These are phyloP conservation scores for Colletotrichum kahawae DNA, from an alignment of 2,329 filamentous ascomycete genomes.

Conservation along the genomic window DNA sequence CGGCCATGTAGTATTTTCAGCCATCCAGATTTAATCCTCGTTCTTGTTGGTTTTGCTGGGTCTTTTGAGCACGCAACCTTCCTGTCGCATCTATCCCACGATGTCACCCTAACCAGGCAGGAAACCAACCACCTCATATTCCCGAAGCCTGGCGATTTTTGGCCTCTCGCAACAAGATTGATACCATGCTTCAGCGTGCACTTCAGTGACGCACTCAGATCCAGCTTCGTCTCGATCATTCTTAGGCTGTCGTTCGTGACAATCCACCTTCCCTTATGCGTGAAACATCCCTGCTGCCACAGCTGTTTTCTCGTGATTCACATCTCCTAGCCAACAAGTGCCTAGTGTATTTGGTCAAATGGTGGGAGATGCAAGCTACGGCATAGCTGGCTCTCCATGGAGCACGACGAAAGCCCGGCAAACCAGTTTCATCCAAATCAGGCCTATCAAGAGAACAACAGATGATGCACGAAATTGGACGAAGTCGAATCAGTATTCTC, in stretches of 20 bases:
- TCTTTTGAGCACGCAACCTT: not conserved
- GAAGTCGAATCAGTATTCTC: not conserved
- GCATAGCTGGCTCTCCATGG: not conserved
- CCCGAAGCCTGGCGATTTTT: not conserved
- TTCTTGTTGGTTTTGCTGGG: not conserved
- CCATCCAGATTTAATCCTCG: not conserved
- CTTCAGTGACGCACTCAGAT: accelerated
- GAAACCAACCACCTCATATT: not conserved
- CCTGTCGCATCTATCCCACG: not conserved
- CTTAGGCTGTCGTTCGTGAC: accelerated
- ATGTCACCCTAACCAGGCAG: not conserved
- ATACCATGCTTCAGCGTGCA: not conserved
- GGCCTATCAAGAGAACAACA: accelerated
- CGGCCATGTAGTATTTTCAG: not conserved
- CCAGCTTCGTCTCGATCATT: accelerated
- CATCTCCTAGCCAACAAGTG: too few relatives aligned
- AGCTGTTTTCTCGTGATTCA: not conserved
- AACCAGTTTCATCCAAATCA: accelerated
- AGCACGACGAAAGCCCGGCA: too few relatives aligned
- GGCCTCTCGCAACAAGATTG: not conserved
- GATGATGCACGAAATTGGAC: accelerated
- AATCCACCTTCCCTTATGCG: too few relatives aligned
- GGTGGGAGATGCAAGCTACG: not conserved
- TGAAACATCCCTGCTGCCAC: not conserved
- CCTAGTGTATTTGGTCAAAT: too few relatives aligned